Percentiles rank a stretch among this genome's conserved stretches.
Evolutionary conservation across 2,329 filamentous ascomycete genomes (phyloP).

Genomic region (Verticillium dahliae): DNA sequence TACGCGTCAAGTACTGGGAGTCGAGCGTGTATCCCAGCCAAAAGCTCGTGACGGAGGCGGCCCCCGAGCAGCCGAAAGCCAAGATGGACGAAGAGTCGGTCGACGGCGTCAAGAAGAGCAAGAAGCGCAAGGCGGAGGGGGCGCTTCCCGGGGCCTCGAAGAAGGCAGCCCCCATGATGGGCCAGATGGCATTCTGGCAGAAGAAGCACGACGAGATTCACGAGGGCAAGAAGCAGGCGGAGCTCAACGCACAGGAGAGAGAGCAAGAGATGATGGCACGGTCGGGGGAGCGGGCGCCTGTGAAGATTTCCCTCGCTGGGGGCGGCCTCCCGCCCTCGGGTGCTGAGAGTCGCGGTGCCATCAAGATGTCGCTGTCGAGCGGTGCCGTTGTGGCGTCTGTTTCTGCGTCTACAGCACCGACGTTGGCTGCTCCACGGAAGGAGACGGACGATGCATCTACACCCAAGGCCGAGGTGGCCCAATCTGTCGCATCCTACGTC

Average conservation of each 20-base stretch:
- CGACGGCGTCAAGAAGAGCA: conserved; percentile 31
- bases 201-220: conserved; percentile 35
- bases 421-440: neutral
- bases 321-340: neutral
- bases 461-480: neutral
- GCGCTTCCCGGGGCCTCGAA: conserved; percentile 20
- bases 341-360: conserved; percentile 9
- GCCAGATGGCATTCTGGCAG: conserved; percentile 38
- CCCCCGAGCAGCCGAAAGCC: conserved; percentile 31
- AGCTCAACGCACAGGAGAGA: neutral
- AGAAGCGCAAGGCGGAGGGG: conserved; percentile 47
- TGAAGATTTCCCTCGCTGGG: conserved; percentile 13
- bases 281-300: conserved; percentile 8
- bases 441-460: conserved; percentile 5
- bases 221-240: conserved; percentile 9
- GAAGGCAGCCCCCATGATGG: conserved; percentile 32
- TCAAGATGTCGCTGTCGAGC: conserved; percentile 23
- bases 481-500: conserved; percentile 41
- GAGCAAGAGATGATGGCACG: neutral
- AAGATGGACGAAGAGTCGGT: conserved; percentile 21
- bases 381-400: conserved; percentile 1
- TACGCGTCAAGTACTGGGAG: conserved; percentile 73
- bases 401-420: neutral
- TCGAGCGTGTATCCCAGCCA: conserved; percentile 65
- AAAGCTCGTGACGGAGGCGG: conserved; percentile 48